Evolutionary conservation across 2,329 filamentous ascomycete genomes (phyloP), one percentile per base, ranked within the genome.

Genomic region (Fusarium decemcellulare): DNA sequence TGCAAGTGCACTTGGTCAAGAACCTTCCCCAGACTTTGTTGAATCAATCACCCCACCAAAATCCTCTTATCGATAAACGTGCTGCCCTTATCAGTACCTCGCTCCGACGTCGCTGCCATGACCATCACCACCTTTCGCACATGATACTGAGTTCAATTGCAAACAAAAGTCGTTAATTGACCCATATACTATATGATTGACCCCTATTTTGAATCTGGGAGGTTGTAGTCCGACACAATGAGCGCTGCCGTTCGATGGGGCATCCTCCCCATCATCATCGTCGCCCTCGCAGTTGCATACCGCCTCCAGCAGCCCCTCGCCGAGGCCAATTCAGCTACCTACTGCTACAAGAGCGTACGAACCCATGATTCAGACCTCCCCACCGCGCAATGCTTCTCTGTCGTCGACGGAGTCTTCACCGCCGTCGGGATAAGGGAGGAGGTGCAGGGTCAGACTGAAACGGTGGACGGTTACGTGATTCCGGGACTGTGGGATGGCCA

Each of bases 401-500:
- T 90, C 2, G 74, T 75, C 2, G 77, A 84, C 42, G 88, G 88
- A 0, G 77, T 80, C 12, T 90, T 91, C 68, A 79, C 79, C 0
- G 78, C 81, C 6, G 83, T 90, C 0, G 84, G 85, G 44, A 62
- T 77, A n/a, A 52, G 53, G 30, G 64, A 57, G 37, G 34, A 4
- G 71, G 74, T 15, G 74, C 73, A 65, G 6, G 59, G 59, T 2
- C 66, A 81, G 12, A 39, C 47, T 12, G 42, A 23, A 11, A 58
- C 48, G 8, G 53, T 63, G 11, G 63, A 74, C 23, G 89, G 89
- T 0, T 84, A 88, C 69, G 90, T 87, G 2, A 86, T 92, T 29
- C 91, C 91, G 0, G 91, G 91, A 0, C 81, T 93, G 2, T 92
- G 90, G 87, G 91, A 93, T 68, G 90, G 90, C 0, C 91, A 93